Evolutionary conservation across 2,329 filamentous ascomycete genomes (phyloP), one percentile per base, ranked within the genome.

Genomic region (Verticillium zaregamsianum): DNA sequence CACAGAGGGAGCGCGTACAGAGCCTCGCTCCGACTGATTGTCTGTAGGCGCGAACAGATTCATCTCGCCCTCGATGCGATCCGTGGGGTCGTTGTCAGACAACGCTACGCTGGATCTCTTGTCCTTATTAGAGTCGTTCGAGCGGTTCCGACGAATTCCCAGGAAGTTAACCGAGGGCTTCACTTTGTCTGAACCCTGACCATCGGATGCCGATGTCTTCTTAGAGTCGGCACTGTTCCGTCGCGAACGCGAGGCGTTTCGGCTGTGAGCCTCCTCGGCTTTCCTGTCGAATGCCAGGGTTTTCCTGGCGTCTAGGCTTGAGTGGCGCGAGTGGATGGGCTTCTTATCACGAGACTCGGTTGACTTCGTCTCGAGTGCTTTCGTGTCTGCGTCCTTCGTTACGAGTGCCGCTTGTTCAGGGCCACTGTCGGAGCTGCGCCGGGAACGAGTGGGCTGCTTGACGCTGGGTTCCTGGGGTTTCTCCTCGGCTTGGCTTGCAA

Each of bases 21-120:
- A 86, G 1, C 83, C 83, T 54, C 75, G 78, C 66, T 86, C 84
- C 1, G 84, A 87, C 52, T 84, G 77, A 63, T 81, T 83, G 35
- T 86, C 83, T 17, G 72, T 67, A 0, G 79, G 81, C 15, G 82
- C 84, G 69, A 87, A 87, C 9, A 87, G 76, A 57, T 79, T 80
- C 73, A 81, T 79, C 71, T 87, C 84, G 11, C 77, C 80, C 66
- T 84, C 79, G 58, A 86, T 85, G 55, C 84, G 81, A 66, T 83
- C 83, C 1, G 79, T 82, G 5, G 84, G 83, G 63, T 86, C 84
- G 15, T 73, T 68, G 61, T 86, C 83, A 0, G 83, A 85, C 62
- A 78, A 74, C 5, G 72, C 69, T 68, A 77, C 71, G 68, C 80
- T 83, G 39, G 76, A 77, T 61, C 76, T 74, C 71, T 84, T 85